phyloP scores from a whole-genome alignment of 768 basidiomycete genomes.

The Pleurotus platypus region DNA sequence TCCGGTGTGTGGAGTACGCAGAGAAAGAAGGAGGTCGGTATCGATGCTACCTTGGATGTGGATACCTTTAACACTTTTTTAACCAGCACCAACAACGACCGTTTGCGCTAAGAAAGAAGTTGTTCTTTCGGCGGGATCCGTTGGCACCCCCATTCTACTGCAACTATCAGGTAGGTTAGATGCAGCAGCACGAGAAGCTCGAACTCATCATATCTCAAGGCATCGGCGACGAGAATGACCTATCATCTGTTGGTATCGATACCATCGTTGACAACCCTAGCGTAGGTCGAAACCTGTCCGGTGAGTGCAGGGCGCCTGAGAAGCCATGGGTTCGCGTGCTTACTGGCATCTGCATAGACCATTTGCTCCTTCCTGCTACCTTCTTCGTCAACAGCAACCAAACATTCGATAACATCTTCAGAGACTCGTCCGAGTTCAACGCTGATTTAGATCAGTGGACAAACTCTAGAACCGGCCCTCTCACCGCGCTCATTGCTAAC shows the following conservation, averaged over 20 bases:
- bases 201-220: not conserved
- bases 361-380: slow-evolving; percentile 7
- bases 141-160: not conserved
- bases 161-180: not conserved
- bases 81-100: not conserved
- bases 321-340: not conserved
- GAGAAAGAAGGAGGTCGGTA: not conserved
- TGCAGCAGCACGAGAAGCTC: not conserved
- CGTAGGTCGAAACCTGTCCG: slow-evolving; percentile 3
- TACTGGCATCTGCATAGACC: slow-evolving; percentile 6
- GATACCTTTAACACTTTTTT: not conserved
- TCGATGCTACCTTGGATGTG: not conserved
- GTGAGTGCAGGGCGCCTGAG: not conserved
- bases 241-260: slow-evolving; percentile 13
- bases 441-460: slow-evolving; percentile 16
- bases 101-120: not conserved
- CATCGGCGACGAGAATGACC: not conserved
- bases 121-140: slow-evolving; percentile 3
- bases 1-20: slow-evolving; percentile 18
- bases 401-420: slow-evolving; percentile 12
- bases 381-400: slow-evolving; percentile 17
- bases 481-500: slow-evolving; percentile 14
- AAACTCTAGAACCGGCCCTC: slow-evolving; percentile 14
- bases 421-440: not conserved
- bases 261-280: slow-evolving; percentile 11